These are phyloP conservation scores for Cucurbitaria berberidis DNA, from an alignment of 2,329 filamentous ascomycete species.

Conservation along the genomic window DNA sequence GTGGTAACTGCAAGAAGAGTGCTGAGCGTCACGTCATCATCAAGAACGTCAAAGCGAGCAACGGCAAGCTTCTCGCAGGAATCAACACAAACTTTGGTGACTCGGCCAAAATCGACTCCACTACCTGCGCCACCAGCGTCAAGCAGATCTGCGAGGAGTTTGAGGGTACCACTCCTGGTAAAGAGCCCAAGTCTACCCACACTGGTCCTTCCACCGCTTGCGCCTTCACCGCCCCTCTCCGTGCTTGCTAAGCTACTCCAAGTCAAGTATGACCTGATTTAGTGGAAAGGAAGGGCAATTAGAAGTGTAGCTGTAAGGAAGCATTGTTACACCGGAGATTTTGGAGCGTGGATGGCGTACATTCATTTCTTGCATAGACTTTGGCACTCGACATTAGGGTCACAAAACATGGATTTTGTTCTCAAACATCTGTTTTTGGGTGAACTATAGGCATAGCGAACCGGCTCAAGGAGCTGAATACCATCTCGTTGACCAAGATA, in stretches of 20 bases:
- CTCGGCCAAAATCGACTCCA: conserved; percentile 55
- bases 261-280: neutral
- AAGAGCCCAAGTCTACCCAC: conserved; percentile 33
- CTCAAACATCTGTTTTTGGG: too few species aligned
- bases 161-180: conserved; percentile 37
- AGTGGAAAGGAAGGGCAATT: neutral
- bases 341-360: conserved; percentile 4
- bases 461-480: too few species aligned
- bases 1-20: conserved; percentile 57
- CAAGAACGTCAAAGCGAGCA: conserved; percentile 52
- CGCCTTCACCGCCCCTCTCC: conserved; percentile 22
- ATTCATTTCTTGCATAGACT: conserved; percentile 27
- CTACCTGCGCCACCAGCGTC: conserved; percentile 33
- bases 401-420: neutral
- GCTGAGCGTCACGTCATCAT: conserved; percentile 54
- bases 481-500: too few species aligned
- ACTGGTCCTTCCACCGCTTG: conserved; percentile 42
- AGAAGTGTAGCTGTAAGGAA: neutral
- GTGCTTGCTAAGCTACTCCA: conserved; percentile 25
- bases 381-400: conserved; percentile 1
- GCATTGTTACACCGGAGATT: conserved; percentile 14
- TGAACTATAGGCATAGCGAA: too few species aligned
- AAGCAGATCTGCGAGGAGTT: conserved; percentile 45
- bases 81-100: conserved; percentile 62
- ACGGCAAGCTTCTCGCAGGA: conserved; percentile 53